phyloP scores from a whole-genome alignment of 495 filamentous ascomycete genomes.

The Xylaria grammica region DNA sequence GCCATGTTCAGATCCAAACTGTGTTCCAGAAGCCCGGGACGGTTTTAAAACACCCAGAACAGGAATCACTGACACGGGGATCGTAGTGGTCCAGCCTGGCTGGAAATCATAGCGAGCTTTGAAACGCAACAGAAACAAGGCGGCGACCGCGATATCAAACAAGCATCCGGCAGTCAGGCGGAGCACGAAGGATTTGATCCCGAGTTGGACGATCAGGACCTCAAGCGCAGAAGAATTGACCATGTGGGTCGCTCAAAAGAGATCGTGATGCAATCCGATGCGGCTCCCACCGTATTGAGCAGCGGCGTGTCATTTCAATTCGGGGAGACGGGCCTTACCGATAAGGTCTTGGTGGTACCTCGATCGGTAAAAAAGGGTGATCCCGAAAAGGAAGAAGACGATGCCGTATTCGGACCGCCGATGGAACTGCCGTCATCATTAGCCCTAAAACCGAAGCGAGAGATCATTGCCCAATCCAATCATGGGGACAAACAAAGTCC shows the following conservation, averaged over 20 bases:
- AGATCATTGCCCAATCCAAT: not conserved
- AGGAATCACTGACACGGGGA: too few relatives aligned
- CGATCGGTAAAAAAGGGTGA: not conserved
- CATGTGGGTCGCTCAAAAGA: not conserved
- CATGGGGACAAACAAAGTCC: not conserved
- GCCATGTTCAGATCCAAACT: too few relatives aligned
- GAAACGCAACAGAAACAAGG: conserved; percentile 5
- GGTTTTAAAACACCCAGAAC: too few relatives aligned
- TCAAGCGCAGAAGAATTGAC: not conserved
- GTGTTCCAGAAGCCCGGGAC: too few relatives aligned
- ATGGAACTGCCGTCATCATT: not conserved
- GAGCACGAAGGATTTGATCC: too few relatives aligned
- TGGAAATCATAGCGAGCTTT: conserved; percentile 23
- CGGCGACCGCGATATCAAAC: not conserved
- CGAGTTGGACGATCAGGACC: not conserved
- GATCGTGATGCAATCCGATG: not conserved
- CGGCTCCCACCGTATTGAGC: not conserved
- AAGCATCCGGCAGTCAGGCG: not conserved
- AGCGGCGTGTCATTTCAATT: conserved; percentile 7
- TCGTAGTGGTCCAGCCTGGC: conserved; percentile 20
- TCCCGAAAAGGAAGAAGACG: not conserved
- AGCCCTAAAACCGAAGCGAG: not conserved
- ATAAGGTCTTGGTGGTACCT: not conserved
- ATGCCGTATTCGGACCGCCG: not conserved
- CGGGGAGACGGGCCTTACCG: not conserved